Conservation (phyloP, 1,284 basidiomycete genomes). For the Pseudozyma pruni region DNA sequence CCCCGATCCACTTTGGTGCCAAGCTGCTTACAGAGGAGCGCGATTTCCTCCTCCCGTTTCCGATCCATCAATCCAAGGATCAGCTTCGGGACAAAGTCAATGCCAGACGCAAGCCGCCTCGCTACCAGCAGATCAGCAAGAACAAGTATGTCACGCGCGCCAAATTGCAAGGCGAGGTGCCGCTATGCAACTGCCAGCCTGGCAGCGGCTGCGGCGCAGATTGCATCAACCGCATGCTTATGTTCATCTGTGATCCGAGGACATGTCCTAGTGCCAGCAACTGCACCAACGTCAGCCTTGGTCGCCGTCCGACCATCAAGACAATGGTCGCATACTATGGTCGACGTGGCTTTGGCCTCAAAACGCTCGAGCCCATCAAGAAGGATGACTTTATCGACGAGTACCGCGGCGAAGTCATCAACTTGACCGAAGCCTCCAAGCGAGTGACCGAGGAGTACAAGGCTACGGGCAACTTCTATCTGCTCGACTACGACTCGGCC, state of each 20-base stretch:
- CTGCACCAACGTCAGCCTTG: slow-evolving; percentile 61
- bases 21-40: slow-evolving; percentile 47
- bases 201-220: slow-evolving; percentile 47
- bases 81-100: slow-evolving; percentile 46
- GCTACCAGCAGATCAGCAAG: slow-evolving; percentile 52
- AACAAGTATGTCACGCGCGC: slow-evolving; percentile 56
- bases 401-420: slow-evolving; percentile 64
- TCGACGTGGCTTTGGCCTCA: slow-evolving; percentile 59
- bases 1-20: slow-evolving; percentile 48
- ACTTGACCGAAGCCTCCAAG: slow-evolving; percentile 51
- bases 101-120: slow-evolving; percentile 52
- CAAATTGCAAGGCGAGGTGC: slow-evolving; percentile 55
- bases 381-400: slow-evolving; percentile 59
- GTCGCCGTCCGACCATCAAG: slow-evolving; percentile 49
- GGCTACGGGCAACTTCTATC: slow-evolving; percentile 58
- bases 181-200: slow-evolving; percentile 56
- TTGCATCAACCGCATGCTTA: slow-evolving; percentile 62
- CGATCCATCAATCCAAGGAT: slow-evolving; percentile 33
- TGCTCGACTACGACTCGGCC: slow-evolving; percentile 61
- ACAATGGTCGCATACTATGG: slow-evolving; percentile 53
- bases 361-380: slow-evolving; percentile 49
- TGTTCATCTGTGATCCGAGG: slow-evolving; percentile 59
- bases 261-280: slow-evolving; percentile 56
- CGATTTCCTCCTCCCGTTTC: slow-evolving; percentile 49
- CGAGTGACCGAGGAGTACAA: slow-evolving; percentile 56